Evolutionary conservation across 768 basidiomycete species (phyloP).

Genomic region (Auricularia sp.): DNA sequence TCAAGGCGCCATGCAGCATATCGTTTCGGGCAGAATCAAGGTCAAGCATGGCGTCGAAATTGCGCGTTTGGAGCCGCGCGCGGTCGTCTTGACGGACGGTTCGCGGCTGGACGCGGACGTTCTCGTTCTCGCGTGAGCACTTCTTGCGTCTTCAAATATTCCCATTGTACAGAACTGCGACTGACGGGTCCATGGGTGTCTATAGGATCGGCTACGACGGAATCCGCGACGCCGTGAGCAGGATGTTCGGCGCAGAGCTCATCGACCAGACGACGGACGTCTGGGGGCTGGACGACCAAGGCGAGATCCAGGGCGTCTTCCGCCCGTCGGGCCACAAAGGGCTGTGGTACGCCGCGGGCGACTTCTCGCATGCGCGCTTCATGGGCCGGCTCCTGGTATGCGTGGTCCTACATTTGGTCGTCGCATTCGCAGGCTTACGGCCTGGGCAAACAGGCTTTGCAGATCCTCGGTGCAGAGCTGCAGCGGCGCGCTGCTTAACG

Average conservation of each 20-base stretch:
- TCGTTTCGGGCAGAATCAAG: conserved; percentile 13
- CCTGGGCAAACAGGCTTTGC: too few species aligned
- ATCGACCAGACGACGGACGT: conserved; percentile 22
- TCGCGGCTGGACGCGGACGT: conserved; percentile 8
- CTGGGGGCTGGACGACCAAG: conserved; percentile 34
- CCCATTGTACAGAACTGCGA: background rate
- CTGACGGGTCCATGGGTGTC: conserved; percentile 8
- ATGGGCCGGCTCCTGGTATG: background rate
- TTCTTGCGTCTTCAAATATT: background rate
- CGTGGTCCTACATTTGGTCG: background rate
- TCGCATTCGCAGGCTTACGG: too few species aligned
- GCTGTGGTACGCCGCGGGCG: background rate
- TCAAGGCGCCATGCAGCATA: conserved; percentile 13
- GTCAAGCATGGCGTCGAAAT: conserved; percentile 14
- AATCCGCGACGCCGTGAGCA: conserved; percentile 22
- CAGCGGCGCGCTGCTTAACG: too few species aligned
- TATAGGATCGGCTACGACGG: conserved; percentile 22
- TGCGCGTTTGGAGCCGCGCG: conserved; percentile 3
- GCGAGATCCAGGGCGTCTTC: conserved; percentile 28
- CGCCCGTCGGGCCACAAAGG: conserved; percentile 32
- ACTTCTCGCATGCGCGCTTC: background rate
- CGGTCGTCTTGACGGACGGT: conserved; percentile 10
- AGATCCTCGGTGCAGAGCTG: too few species aligned
- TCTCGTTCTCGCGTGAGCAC: conserved; percentile 4
- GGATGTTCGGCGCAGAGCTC: conserved; percentile 27